These are phyloP conservation scores for Hanseniaspora occidentalis DNA, from an alignment of 805 yeast species.

Conservation along the genomic window DNA sequence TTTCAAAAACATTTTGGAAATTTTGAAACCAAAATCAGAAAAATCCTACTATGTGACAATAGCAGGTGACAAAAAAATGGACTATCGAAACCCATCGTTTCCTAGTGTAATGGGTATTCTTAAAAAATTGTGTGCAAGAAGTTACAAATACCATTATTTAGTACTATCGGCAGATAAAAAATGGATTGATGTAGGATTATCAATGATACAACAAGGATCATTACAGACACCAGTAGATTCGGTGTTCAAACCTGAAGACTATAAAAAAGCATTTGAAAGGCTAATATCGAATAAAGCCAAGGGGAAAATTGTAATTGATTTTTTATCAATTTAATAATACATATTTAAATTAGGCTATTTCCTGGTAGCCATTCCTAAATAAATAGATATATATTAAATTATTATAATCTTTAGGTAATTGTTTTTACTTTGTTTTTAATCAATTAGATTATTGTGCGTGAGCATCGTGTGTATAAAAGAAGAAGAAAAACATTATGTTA, in stretches of 20 bases:
- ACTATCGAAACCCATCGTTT: slow-evolving; percentile 13
- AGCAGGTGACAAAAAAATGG: slow-evolving; percentile 39
- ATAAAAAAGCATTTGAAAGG: slow-evolving; percentile 36
- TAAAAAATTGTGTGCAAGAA: slow-evolving; percentile 14
- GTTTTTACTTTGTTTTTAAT: no score
- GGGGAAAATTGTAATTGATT: slow-evolving; percentile 47
- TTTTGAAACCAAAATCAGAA: slow-evolving; percentile 33
- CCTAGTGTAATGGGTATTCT: background rate
- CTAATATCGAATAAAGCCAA: slow-evolving; percentile 35
- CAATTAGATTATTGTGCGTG: no score
- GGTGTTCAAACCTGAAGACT: slow-evolving; percentile 36
- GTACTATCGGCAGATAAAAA: slow-evolving; percentile 7
- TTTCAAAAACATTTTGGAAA: slow-evolving; percentile 28
- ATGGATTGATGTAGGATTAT: slow-evolving; percentile 13
- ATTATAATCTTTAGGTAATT: no score
- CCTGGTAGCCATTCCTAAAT: no score
- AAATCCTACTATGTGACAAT: slow-evolving; percentile 41
- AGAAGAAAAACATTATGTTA: no score
- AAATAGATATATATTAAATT: no score
- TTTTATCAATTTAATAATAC: background rate
- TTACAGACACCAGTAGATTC: slow-evolving; percentile 41
- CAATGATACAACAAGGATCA: slow-evolving; percentile 18
- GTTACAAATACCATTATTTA: slow-evolving; percentile 21
- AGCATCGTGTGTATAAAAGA: no score
- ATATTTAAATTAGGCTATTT: no score